phyloP scores from a whole-genome alignment of 192 early-diverging fungal genomes.

The Coemansia sp. region DNA sequence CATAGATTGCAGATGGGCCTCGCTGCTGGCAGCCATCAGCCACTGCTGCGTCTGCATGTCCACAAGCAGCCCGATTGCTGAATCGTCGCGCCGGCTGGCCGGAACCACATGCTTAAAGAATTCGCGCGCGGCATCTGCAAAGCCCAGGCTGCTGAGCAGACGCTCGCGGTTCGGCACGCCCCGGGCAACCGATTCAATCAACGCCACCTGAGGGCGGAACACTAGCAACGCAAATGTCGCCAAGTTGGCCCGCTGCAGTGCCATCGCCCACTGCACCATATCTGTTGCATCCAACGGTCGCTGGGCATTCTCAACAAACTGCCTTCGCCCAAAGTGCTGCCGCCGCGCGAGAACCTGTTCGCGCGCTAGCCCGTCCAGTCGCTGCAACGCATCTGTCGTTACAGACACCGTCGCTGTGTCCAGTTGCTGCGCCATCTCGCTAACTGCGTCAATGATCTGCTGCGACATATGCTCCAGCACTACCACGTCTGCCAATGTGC shows the following conservation, averaged over 20 bases:
- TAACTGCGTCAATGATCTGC: constrained; percentile 24
- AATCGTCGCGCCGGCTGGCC: constrained; percentile 13
- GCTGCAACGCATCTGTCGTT: neutral
- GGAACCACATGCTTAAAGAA: constrained; percentile 42
- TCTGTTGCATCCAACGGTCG: constrained; percentile 21
- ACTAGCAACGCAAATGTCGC: constrained; percentile 42
- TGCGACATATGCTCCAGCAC: constrained; percentile 48
- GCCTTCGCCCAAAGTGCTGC: constrained; percentile 33
- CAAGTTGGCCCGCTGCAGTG: constrained; percentile 34
- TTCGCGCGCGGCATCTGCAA: constrained; percentile 14
- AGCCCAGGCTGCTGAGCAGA: constrained; percentile 27
- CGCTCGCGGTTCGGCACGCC: constrained; percentile 35
- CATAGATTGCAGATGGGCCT: constrained; percentile 33
- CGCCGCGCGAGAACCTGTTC: constrained; percentile 36
- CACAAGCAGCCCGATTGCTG: constrained; percentile 29
- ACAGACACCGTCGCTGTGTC: neutral
- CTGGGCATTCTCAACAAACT: constrained; percentile 23
- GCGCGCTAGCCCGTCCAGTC: constrained; percentile 33
- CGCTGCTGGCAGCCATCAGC: constrained; percentile 34
- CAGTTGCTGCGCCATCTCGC: constrained; percentile 2
- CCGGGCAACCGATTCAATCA: constrained; percentile 13
- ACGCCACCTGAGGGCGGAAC: constrained; percentile 24
- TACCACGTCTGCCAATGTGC: constrained; percentile 27
- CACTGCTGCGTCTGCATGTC: constrained; percentile 50
- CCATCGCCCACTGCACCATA: constrained; percentile 30